Base-by-base conservation (phyloP, 257 asterid genomes). In the Jasminum sambac region DNA sequence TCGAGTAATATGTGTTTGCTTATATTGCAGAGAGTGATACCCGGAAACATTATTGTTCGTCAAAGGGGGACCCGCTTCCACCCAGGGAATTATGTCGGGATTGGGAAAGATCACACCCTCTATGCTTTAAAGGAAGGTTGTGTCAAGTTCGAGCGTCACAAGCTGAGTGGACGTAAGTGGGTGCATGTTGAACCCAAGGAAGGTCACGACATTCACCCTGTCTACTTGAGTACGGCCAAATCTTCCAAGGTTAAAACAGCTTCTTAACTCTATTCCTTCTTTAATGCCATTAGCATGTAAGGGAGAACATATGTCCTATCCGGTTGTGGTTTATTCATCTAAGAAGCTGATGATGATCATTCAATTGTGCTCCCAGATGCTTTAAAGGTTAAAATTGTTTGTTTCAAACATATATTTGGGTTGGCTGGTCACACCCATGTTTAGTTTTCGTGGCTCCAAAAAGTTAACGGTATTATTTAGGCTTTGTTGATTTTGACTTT, bases 1-100 rank as follows among this genome's bases (percentile, higher is more conserved):
- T n/a, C 6, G 66, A 58, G 16, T 17, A 43, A 65, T 78, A 14
- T 58, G 41, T 7, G 43, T 17, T 76, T 79, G 50, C 5, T n/a
- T 66, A 13, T 42, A 65, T 9, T 73, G 85, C 87, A 92, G 97
- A 87, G 91, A 59, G 96, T 89, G 71, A 88, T 90, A 52, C 97
- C 97, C 30, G 97, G 98, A 73, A 90, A 90, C 44, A 89, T 93
- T 68, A 88, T 93, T 60, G 94, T 93, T 75, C 97, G 94, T 40
- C 97, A 90, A 84, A 90, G 96, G 81, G 97, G 96, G 25, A 90
- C 97, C 24, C 91, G 95, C 37, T 93, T 93, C 70, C 96, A 93
- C 77, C 97, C 96, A 0, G 97, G 96, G 34, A 77, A 89, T 61
- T 89, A 86, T 26, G 97, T 93, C 72, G 96, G 95, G 4, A 87